Evolutionary conservation across 192 early-diverging fungal genomes (phyloP), one percentile per base, ranked within the genome.

Genomic region (Lunasporangiospora selenospora): DNA sequence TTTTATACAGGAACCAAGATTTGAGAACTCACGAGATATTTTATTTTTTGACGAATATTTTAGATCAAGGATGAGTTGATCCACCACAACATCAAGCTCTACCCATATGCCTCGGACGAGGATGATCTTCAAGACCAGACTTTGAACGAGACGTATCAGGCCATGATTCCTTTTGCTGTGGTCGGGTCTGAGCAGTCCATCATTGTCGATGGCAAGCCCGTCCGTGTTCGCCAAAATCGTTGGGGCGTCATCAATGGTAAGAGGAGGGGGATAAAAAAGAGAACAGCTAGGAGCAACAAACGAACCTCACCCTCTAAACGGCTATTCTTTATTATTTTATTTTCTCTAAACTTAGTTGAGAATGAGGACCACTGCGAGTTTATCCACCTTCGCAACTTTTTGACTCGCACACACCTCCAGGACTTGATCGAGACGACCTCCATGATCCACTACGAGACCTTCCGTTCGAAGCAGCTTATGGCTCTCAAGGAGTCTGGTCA

Each of bases 361-460:
- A 90, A 97, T 73, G 92, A 94, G 80, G 79, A 79, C 37, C 95
- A 98, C 80, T 95, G 95, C 85, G 97, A 98, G 64, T 97, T 99
- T 77, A 83, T 91, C 45, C 91, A 93, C 66, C 84, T 98, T 54
- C 90, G 97, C 77, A 92, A 98, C 83, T 92, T 94, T 78, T 80
- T 93, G 66, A 90, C 89, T 34, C 87, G 94, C 80, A 97, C 96
- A n/a, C 97, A 99, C 67, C 73, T 99, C 39, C 92, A 95, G 62
- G 97, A 99, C 65, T 81, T 99, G 76, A 90, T 97, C 59, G 97
- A 99, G 67, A 93, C 93, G 34, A 99, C 97, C 12, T 84, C 92
- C 8, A 85, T 89, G 65, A 86, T 96, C 52, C 96, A 97, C 77
- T 99, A 99, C 81, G 96, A 99, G 81, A 85, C 89, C 33, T 99